phyloP scores from a whole-genome alignment of 768 basidiomycete genomes.

The Rhodocollybia butyracea region DNA sequence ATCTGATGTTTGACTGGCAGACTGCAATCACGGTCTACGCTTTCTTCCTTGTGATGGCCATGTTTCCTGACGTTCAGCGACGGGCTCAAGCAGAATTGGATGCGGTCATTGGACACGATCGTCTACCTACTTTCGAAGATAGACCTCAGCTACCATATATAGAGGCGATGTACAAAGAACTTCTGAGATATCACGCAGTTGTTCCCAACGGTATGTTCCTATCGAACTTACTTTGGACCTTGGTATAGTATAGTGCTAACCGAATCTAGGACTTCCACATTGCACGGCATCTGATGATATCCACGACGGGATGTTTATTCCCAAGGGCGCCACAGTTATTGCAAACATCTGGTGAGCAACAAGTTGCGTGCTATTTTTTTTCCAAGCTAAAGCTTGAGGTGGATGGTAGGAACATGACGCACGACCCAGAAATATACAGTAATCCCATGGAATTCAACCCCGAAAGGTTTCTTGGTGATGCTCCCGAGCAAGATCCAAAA shows the following conservation, averaged over 20 bases:
- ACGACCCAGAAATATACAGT: conserved; percentile 11
- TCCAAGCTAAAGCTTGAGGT: neutral
- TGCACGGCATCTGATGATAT: conserved; percentile 26
- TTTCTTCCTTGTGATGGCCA: conserved; percentile 14
- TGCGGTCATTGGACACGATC: conserved; percentile 16
- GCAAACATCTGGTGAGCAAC: conserved; percentile 16
- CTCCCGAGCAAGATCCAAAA: conserved; percentile 10
- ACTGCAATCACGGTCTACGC: conserved; percentile 12
- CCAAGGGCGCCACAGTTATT: conserved; percentile 26
- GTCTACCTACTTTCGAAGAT: conserved; percentile 16
- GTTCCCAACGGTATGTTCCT: conserved; percentile 10
- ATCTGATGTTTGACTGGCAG: neutral
- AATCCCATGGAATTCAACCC: conserved; percentile 16
- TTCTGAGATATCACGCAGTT: conserved; percentile 13
- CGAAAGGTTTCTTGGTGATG: conserved; percentile 12
- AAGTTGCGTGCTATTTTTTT: neutral
- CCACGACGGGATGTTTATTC: conserved; percentile 35
- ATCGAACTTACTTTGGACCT: neutral
- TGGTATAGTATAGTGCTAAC: neutral
- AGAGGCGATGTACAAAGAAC: conserved; percentile 15
- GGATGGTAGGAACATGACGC: conserved; percentile 18
- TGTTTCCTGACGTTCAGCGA: conserved; percentile 15
- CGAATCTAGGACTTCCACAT: conserved; percentile 9
- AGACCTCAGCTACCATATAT: conserved; percentile 14
- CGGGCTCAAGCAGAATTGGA: conserved; percentile 19